Percentiles rank a stretch among this genome's conserved stretches.
These are phyloP conservation scores for Boletellus deceptivus DNA, from an alignment of 1,284 basidiomycete species.

Conservation along the genomic window DNA sequence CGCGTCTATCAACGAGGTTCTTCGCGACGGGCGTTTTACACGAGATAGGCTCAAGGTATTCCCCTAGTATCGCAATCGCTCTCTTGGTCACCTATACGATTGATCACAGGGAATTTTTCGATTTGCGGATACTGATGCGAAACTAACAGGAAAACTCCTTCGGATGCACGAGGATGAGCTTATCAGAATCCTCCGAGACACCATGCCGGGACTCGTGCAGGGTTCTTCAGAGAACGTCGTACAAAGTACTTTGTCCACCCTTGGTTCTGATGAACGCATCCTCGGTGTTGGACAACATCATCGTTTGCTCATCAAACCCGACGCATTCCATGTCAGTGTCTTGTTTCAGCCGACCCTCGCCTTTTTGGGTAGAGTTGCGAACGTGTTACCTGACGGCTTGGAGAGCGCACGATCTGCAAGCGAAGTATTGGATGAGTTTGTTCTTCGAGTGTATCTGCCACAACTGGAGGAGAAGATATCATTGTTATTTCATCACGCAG, in stretches of 20 bases:
- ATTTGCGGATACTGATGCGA: conserved; percentile 84
- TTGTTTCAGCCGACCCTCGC: conserved; percentile 91
- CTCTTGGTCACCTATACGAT: conserved; percentile 6
- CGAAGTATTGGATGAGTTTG: conserved; percentile 89
- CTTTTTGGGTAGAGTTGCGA: conserved; percentile 75
- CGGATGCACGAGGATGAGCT: conserved; percentile 84
- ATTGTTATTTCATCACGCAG: conserved; percentile 81
- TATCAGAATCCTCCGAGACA: conserved; percentile 80
- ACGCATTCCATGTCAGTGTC: conserved; percentile 93
- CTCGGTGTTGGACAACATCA: conserved; percentile 76
- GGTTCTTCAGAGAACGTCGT: conserved; percentile 59
- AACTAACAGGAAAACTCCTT: conserved; percentile 66
- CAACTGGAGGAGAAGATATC: conserved; percentile 96
- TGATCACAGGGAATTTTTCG: conserved; percentile 75
- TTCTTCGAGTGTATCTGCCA: conserved; percentile 89
- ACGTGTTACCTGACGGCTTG: conserved; percentile 71
- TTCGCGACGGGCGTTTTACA: conserved; percentile 78
- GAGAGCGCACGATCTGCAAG: conserved; percentile 74
- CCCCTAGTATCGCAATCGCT: conserved; percentile 6
- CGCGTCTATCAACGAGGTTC: conserved; percentile 90
- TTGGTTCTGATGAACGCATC: conserved; percentile 69
- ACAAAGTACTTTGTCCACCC: conserved; percentile 58
- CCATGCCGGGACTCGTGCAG: conserved; percentile 91
- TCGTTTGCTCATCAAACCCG: conserved; percentile 82
- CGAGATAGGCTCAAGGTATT: conserved; percentile 78